Evolutionary conservation across 2,329 filamentous ascomycete species (phyloP).

Genomic region (Colletotrichum aenigma): DNA sequence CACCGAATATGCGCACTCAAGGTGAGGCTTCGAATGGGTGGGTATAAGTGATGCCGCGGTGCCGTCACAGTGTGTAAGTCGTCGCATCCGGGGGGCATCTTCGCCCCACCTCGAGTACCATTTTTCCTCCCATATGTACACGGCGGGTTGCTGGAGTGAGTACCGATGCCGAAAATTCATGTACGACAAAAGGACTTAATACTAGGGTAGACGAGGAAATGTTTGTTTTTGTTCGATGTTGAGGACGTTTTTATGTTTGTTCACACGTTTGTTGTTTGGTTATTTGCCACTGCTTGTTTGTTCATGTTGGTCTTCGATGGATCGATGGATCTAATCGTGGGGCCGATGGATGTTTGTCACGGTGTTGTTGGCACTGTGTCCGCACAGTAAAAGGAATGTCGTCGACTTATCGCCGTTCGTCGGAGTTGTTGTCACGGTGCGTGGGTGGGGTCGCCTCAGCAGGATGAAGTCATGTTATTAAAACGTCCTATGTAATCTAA

Average conservation of each 20-base stretch:
- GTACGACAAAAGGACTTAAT: background rate
- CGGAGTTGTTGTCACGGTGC: background rate
- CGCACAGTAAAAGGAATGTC: background rate
- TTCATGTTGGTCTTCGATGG: background rate
- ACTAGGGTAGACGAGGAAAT: background rate
- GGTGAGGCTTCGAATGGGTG: background rate
- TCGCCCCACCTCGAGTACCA: background rate
- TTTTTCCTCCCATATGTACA: background rate
- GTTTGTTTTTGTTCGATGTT: background rate
- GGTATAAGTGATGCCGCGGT: background rate
- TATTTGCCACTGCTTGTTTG: background rate
- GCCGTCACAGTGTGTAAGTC: background rate
- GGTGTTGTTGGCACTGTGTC: background rate
- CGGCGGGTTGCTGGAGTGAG: background rate
- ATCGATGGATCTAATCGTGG: background rate
- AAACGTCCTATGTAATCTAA: conserved; percentile 11
- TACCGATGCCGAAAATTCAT: background rate
- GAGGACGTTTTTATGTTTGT: background rate
- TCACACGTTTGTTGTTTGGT: background rate
- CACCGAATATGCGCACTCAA: background rate
- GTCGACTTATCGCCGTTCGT: background rate
- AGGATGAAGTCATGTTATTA: conserved; percentile 20
- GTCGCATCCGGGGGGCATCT: background rate
- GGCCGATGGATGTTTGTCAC: background rate
- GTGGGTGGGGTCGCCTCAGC: background rate